Conservation (phyloP, 345 rosid species). For the Lepidium sativum region DNA sequence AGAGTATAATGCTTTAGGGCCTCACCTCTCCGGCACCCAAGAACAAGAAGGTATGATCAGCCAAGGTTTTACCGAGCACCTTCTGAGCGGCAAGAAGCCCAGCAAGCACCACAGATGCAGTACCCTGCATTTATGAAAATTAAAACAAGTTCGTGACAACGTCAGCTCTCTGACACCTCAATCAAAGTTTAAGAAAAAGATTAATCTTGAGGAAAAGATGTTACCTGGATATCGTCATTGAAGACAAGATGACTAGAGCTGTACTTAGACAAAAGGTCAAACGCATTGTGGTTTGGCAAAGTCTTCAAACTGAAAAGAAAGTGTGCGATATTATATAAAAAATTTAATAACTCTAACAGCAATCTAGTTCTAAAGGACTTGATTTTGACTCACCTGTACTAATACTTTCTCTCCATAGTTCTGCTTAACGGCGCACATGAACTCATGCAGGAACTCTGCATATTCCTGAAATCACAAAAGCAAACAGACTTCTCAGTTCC, state of each 20-base stretch:
- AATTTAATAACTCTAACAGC: neutral
- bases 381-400: slow-evolving; percentile 51
- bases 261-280: slow-evolving; percentile 75
- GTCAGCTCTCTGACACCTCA: neutral
- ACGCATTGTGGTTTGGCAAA: slow-evolving; percentile 99
- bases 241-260: slow-evolving; percentile 80
- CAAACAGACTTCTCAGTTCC: slow-evolving; percentile 7
- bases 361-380: neutral
- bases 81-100: slow-evolving; percentile 78
- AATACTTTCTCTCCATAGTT: slow-evolving; percentile 95
- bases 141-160: neutral
- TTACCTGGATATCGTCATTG: slow-evolving; percentile 96
- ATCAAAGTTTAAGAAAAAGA: neutral
- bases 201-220: neutral
- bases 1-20: neutral
- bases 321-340: too few species aligned
- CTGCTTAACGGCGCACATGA: slow-evolving; percentile 91
- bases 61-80: slow-evolving; percentile 56
- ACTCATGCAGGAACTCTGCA: slow-evolving; percentile 81
- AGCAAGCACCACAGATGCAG: slow-evolving; percentile 92
- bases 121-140: slow-evolving; percentile 51
- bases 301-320: slow-evolving; percentile 89
- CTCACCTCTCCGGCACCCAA: slow-evolving; percentile 98
- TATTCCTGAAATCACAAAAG: slow-evolving; percentile 53
- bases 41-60: slow-evolving; percentile 85